These are phyloP conservation scores for Candida quercuum DNA, from an alignment of 805 yeast species.

Conservation along the genomic window DNA sequence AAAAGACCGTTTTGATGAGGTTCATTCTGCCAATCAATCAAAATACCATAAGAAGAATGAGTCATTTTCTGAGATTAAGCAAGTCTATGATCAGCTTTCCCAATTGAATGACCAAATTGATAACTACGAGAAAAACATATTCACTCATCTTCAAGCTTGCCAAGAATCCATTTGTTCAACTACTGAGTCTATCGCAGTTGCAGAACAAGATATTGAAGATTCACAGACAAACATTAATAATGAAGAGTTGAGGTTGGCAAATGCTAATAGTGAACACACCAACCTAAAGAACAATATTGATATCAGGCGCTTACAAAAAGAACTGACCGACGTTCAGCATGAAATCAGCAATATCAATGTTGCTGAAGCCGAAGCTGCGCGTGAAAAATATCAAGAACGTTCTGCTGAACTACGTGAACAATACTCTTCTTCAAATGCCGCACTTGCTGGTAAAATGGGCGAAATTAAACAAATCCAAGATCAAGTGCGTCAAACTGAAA, in stretches of 20 bases:
- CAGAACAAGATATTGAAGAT: constrained; percentile 26
- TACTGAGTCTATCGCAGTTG: constrained; percentile 12
- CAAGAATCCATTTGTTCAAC: constrained; percentile 12
- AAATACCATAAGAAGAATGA: constrained; percentile 1
- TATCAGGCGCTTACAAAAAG: constrained; percentile 37
- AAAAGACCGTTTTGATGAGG: constrained; percentile 5
- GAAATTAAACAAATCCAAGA: constrained; percentile 79
- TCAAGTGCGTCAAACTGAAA: constrained; percentile 50
- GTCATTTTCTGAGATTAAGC: constrained; percentile 10
- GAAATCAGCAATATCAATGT: constrained; percentile 43
- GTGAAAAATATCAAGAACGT: constrained; percentile 55
- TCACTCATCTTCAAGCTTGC: constrained; percentile 1
- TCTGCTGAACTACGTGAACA: constrained; percentile 43
- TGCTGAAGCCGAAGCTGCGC: constrained; percentile 52
- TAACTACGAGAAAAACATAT: constrained; percentile 2
- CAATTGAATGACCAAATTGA: constrained; percentile 32
- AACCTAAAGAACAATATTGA: constrained; percentile 62
- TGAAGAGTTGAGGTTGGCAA: constrained; percentile 40
- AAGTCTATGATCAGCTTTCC: constrained; percentile 22
- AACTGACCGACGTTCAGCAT: constrained; percentile 31
- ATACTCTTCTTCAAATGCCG: constrained; percentile 52
- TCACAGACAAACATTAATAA: constrained; percentile 24
- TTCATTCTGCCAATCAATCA: constrained; percentile 13
- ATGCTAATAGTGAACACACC: constrained; percentile 57
- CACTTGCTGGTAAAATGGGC: constrained; percentile 74